Evolutionary conservation across 2,329 filamentous ascomycete species (phyloP).

Genomic region (Bertia moriformis): DNA sequence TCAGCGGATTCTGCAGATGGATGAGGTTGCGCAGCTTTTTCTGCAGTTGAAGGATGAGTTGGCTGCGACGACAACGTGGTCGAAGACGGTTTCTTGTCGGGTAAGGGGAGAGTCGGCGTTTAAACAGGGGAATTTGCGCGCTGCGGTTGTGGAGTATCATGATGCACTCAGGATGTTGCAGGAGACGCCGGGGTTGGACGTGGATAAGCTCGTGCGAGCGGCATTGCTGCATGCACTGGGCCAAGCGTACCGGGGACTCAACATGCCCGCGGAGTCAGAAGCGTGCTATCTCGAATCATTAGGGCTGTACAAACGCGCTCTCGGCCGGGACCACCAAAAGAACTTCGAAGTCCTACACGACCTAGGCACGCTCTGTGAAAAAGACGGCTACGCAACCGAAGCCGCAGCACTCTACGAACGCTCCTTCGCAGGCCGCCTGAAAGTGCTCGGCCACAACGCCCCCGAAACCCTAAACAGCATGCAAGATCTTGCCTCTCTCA

Average conservation of each 20-base stretch:
- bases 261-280: conserved; percentile 11
- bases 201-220: conserved; percentile 10
- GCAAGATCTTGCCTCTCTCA: conserved; percentile 13
- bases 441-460: conserved; percentile 12
- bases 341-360: conserved; percentile 13
- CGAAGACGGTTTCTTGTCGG: conserved; percentile 6
- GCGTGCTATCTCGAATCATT: conserved; percentile 12
- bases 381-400: conserved; percentile 14
- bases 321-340: conserved; percentile 12
- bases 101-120: conserved; percentile 9
- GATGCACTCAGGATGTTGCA: conserved; percentile 10
- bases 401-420: conserved; percentile 14
- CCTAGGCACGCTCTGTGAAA: conserved; percentile 11
- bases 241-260: conserved; percentile 10
- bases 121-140: conserved; percentile 8
- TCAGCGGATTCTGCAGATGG: conserved; percentile 13
- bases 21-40: conserved; percentile 13
- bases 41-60: conserved; percentile 11
- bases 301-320: conserved; percentile 11
- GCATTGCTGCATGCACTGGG: conserved; percentile 11
- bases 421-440: conserved; percentile 13
- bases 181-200: conserved; percentile 9
- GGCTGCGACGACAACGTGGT: conserved; percentile 8
- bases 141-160: conserved; percentile 10
- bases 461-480: conserved; percentile 14